Percentiles rank a stretch among this genome's conserved stretches.
These are phyloP conservation scores for Solanum etuberosum DNA, from an alignment of 257 asterid species.

Conservation along the genomic window DNA sequence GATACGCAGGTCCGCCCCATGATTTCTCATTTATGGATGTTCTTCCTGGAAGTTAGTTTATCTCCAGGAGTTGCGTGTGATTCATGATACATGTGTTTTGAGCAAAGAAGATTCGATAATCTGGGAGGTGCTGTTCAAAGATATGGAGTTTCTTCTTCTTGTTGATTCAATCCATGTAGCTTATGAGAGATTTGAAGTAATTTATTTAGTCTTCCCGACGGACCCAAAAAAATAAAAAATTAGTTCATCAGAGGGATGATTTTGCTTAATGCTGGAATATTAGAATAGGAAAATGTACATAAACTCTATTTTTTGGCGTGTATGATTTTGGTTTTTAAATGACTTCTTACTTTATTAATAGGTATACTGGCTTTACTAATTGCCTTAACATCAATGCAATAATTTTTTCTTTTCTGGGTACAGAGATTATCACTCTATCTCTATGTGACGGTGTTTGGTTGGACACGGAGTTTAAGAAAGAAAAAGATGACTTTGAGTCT, in stretches of 20 bases:
- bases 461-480: neutral
- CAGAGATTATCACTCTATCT: neutral
- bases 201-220: neutral
- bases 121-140: neutral
- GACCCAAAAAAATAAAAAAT: neutral
- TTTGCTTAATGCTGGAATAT: neutral
- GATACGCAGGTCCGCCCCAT: conserved; percentile 61
- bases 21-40: conserved; percentile 64
- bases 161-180: neutral
- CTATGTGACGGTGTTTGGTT: neutral
- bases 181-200: neutral
- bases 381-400: neutral
- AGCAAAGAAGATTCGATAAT: neutral
- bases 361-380: neutral
- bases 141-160: neutral
- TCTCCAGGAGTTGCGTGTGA: neutral
- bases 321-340: neutral
- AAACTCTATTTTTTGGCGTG: neutral
- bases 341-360: neutral
- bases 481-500: neutral
- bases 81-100: neutral
- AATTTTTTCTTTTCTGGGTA: neutral
- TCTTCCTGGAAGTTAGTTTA: conserved; percentile 41
- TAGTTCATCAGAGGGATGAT: neutral
- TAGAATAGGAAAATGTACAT: neutral